These are phyloP conservation scores for Athelia sp. DNA, from an alignment of 1,284 basidiomycete genomes.

Conservation along the genomic window DNA sequence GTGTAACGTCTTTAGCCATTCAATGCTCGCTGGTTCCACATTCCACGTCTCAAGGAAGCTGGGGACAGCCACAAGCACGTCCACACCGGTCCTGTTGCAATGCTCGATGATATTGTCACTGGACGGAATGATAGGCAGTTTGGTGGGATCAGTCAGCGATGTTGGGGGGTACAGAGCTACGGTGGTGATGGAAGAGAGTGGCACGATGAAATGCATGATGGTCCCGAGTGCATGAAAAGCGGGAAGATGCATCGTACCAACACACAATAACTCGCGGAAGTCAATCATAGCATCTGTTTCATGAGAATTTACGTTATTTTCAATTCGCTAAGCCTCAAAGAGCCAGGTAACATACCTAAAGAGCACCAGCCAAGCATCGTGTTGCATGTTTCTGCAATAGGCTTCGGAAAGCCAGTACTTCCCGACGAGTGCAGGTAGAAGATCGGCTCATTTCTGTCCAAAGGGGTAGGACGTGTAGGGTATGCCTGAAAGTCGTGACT, in stretches of 20 bases:
- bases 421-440: slow-evolving; percentile 22
- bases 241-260: slow-evolving; percentile 11
- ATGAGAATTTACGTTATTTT: slow-evolving; percentile 6
- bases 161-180: slow-evolving; percentile 14
- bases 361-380: not conserved
- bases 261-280: slow-evolving; percentile 13
- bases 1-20: slow-evolving; percentile 7
- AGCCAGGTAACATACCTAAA: not conserved
- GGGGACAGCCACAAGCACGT: slow-evolving; percentile 11
- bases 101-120: slow-evolving; percentile 13
- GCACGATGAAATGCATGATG: slow-evolving; percentile 10
- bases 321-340: not conserved
- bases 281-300: slow-evolving; percentile 17
- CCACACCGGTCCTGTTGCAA: slow-evolving; percentile 8
- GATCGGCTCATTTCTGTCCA: slow-evolving; percentile 1
- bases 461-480: slow-evolving; percentile 10
- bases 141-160: slow-evolving; percentile 7
- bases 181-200: slow-evolving; percentile 10
- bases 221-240: slow-evolving; percentile 17
- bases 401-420: slow-evolving; percentile 23
- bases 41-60: slow-evolving; percentile 17
- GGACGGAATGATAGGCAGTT: slow-evolving; percentile 14
- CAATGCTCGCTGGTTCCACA: slow-evolving; percentile 5
- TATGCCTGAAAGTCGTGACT: slow-evolving; percentile 19
- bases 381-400: slow-evolving; percentile 15